phyloP scores from a whole-genome alignment of 352 stramenopile species.

The Pythium dissimile region DNA sequence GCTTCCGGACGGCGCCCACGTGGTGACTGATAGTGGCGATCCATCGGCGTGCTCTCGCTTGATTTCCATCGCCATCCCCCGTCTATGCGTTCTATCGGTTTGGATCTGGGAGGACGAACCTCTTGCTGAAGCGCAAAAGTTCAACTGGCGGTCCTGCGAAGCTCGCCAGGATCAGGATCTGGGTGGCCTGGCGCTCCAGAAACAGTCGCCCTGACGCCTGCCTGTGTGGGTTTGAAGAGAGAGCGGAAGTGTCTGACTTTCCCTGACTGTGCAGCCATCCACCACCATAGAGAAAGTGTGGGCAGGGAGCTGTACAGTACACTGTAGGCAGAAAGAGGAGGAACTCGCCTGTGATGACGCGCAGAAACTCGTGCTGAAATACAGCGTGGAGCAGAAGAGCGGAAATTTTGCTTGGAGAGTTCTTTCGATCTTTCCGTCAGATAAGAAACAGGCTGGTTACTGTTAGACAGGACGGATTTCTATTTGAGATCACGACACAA shows the following conservation, averaged over 20 bases:
- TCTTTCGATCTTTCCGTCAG: conserved; percentile 13
- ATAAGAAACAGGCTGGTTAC: background rate
- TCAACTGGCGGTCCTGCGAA: conserved; percentile 12
- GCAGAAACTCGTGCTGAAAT: conserved; percentile 4
- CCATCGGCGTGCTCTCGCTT: conserved; percentile 23
- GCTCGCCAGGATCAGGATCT: no score
- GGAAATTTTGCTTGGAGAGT: conserved; percentile 7
- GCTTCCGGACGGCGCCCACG: conserved; percentile 18
- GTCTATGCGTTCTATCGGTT: background rate
- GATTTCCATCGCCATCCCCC: conserved; percentile 20
- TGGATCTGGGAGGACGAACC: background rate
- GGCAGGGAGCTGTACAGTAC: no score
- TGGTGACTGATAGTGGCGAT: conserved; percentile 22
- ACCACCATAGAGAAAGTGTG: no score
- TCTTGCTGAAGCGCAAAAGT: conserved; percentile 10
- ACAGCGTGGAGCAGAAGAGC: background rate
- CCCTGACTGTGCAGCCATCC: conserved; percentile 21
- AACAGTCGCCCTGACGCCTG: background rate
- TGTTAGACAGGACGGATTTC: conserved; percentile 9
- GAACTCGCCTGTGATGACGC: conserved; percentile 1
- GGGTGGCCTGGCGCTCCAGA: background rate
- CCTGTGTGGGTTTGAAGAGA: conserved; percentile 12
- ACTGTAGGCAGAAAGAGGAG: conserved; percentile 8
- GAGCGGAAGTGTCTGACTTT: conserved; percentile 20
- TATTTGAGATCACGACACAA: conserved; percentile 4